Conservation (phyloP, 2,329 filamentous ascomycete genomes). For the Exophiala phaeomuriformis region DNA sequence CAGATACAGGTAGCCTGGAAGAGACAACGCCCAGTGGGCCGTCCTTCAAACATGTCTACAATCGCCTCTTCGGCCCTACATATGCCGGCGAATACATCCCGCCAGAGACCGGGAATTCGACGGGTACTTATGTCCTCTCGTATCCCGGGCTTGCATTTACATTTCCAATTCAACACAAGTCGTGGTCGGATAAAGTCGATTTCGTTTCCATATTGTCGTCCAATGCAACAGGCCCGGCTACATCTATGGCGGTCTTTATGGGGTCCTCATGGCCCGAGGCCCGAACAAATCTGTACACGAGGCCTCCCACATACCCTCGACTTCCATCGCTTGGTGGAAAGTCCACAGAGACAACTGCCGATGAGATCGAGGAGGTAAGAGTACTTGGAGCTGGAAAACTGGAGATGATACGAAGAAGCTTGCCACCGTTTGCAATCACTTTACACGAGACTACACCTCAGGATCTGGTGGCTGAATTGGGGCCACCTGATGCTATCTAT, state of each 20-base stretch:
- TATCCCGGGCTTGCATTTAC: constrained; percentile 93
- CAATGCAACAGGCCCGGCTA: constrained; percentile 65
- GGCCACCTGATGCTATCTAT: constrained; percentile 89
- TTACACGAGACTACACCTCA: constrained; percentile 86
- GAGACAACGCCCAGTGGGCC: constrained; percentile 50
- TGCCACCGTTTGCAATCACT: constrained; percentile 59
- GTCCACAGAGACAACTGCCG: constrained; percentile 70
- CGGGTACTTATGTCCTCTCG: constrained; percentile 79
- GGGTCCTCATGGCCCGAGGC: constrained; percentile 87
- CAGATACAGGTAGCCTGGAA: constrained; percentile 38
- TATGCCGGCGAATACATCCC: constrained; percentile 89
- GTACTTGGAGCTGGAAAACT: constrained; percentile 72
- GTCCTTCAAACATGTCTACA: constrained; percentile 82
- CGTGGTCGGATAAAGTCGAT: constrained; percentile 67
- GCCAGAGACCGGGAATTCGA: constrained; percentile 47
- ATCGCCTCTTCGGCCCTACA: constrained; percentile 84
- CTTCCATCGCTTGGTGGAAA: constrained; percentile 61
- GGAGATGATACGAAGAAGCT: constrained; percentile 67
- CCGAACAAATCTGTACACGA: constrained; percentile 67
- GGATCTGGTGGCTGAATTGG: constrained; percentile 81
- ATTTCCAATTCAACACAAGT: constrained; percentile 67
- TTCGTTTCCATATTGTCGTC: constrained; percentile 81
- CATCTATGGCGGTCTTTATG: constrained; percentile 82
- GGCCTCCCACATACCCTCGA: constrained; percentile 65
- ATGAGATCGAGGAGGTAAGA: constrained; percentile 75